Evolutionary conservation across 345 rosid species (phyloP).

Genomic region (Aurinia saxatilis): DNA sequence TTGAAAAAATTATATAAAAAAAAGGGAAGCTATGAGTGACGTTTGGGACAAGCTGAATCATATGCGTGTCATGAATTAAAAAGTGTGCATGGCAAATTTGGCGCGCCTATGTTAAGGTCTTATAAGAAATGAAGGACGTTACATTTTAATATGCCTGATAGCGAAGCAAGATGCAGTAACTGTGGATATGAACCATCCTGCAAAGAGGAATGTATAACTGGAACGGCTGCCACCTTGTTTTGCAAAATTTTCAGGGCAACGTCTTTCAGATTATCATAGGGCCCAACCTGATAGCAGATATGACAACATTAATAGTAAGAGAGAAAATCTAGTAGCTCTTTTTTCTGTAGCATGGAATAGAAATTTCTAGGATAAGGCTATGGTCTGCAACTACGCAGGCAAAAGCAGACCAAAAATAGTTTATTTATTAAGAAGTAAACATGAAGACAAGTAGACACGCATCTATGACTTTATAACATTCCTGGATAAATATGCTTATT

Average conservation of each 20-base stretch:
- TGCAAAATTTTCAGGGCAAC: constrained; percentile 76
- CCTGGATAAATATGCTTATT: neutral
- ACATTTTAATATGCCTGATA: constrained; percentile 91
- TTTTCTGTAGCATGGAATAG: constrained; percentile 5
- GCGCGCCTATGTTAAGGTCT: neutral
- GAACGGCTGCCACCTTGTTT: constrained; percentile 70
- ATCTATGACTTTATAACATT: constrained; percentile 1
- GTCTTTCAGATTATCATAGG: constrained; percentile 78
- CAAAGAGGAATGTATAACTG: constrained; percentile 52
- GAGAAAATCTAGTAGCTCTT: neutral
- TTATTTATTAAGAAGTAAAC: neutral
- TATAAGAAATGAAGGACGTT: constrained; percentile 25
- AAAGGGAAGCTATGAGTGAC: too few species aligned
- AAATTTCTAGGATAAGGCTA: neutral
- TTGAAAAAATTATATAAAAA: too few species aligned
- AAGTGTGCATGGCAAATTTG: neutral
- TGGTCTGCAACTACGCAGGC: neutral
- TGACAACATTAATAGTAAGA: constrained; percentile 9
- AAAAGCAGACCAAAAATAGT: neutral
- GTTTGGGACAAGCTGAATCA: neutral
- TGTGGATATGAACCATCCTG: constrained; percentile 65
- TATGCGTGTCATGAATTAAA: neutral
- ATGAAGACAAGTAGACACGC: neutral
- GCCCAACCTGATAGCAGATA: constrained; percentile 69
- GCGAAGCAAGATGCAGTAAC: constrained; percentile 87